Conservation (phyloP, 805 yeast species). For the Ogataea parapolymorpha region DNA sequence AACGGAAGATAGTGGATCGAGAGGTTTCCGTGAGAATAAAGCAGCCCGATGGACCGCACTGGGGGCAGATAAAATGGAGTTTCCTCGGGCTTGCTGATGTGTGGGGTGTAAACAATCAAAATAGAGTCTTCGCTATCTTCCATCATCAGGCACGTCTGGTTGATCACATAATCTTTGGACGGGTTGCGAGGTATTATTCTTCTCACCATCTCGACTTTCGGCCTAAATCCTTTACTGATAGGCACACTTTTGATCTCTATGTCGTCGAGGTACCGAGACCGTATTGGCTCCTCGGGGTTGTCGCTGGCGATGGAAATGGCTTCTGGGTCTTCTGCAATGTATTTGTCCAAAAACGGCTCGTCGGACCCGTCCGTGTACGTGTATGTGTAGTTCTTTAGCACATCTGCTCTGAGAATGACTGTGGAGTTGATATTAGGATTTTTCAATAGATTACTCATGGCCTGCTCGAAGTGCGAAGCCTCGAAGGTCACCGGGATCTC, state of each 20-base stretch:
- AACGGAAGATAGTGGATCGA: constrained; percentile 80
- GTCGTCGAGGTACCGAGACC: constrained; percentile 38
- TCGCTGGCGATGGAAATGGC: constrained; percentile 27
- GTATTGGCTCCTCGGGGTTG: constrained; percentile 19
- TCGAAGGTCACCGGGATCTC: constrained; percentile 46
- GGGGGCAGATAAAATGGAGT: constrained; percentile 90
- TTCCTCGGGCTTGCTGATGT: constrained; percentile 52
- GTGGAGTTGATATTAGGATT: constrained; percentile 93
- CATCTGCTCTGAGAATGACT: constrained; percentile 84
- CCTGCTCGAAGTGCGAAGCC: constrained; percentile 59
- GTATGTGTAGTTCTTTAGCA: constrained; percentile 50
- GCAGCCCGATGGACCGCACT: constrained; percentile 72
- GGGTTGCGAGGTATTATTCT: constrained; percentile 92
- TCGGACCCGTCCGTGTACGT: constrained; percentile 32
- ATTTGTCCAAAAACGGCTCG: constrained; percentile 25
- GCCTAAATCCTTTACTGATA: constrained; percentile 27
- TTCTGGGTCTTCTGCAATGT: constrained; percentile 32
- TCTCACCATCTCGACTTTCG: constrained; percentile 60
- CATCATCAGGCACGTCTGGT: constrained; percentile 73
- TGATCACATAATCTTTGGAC: constrained; percentile 73
- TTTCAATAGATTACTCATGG: constrained; percentile 73
- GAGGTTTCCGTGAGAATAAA: constrained; percentile 44
- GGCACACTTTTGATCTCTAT: constrained; percentile 37
- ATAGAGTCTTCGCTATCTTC: constrained; percentile 39
- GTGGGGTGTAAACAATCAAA: constrained; percentile 75